Percentiles rank a stretch among this genome's conserved stretches.
Evolutionary conservation across 2,329 filamentous ascomycete genomes (phyloP).

Genomic region (Fonsecaea nubica): DNA sequence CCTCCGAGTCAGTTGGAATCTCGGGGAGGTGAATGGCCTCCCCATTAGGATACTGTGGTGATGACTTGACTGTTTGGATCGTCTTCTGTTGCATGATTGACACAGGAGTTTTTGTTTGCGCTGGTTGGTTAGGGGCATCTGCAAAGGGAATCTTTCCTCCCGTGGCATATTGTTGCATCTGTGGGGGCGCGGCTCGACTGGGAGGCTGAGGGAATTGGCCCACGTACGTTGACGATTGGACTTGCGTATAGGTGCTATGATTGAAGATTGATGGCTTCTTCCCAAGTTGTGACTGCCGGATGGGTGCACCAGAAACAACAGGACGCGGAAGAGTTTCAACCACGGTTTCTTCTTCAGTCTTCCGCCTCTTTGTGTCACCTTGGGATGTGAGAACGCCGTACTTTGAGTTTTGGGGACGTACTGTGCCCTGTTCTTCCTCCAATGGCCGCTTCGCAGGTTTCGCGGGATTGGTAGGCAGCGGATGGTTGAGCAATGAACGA

Average conservation of each 20-base stretch:
- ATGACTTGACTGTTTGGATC: slow-evolving; percentile 62
- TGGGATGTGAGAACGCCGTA: slow-evolving; percentile 64
- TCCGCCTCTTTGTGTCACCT: slow-evolving; percentile 77
- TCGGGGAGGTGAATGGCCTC: slow-evolving; percentile 92
- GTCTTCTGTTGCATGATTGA: slow-evolving; percentile 40
- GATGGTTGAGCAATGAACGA: slow-evolving; percentile 64
- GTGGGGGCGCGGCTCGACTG: slow-evolving; percentile 72
- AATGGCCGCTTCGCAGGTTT: slow-evolving; percentile 73
- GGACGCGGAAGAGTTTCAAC: slow-evolving; percentile 66
- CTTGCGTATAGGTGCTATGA: slow-evolving; percentile 45
- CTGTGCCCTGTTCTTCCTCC: slow-evolving; percentile 65
- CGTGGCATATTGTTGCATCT: slow-evolving; percentile 86
- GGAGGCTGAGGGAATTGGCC: slow-evolving; percentile 68
- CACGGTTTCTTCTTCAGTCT: slow-evolving; percentile 75
- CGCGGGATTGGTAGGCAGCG: slow-evolving; percentile 68
- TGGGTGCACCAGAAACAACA: slow-evolving; percentile 77
- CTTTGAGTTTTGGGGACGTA: slow-evolving; percentile 50
- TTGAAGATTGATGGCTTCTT: slow-evolving; percentile 62
- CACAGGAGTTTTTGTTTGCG: slow-evolving; percentile 45
- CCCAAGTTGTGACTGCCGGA: slow-evolving; percentile 76
- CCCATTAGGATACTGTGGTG: slow-evolving; percentile 79
- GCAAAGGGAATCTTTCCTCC: slow-evolving; percentile 85
- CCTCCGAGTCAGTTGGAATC: slow-evolving; percentile 92
- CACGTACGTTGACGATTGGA: slow-evolving; percentile 64
- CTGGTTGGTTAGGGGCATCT: slow-evolving; percentile 72